Percentiles rank a stretch among this genome's conserved stretches.
phyloP scores from a whole-genome alignment of 2,329 filamentous ascomycete species.

The Fusarium begoniae region DNA sequence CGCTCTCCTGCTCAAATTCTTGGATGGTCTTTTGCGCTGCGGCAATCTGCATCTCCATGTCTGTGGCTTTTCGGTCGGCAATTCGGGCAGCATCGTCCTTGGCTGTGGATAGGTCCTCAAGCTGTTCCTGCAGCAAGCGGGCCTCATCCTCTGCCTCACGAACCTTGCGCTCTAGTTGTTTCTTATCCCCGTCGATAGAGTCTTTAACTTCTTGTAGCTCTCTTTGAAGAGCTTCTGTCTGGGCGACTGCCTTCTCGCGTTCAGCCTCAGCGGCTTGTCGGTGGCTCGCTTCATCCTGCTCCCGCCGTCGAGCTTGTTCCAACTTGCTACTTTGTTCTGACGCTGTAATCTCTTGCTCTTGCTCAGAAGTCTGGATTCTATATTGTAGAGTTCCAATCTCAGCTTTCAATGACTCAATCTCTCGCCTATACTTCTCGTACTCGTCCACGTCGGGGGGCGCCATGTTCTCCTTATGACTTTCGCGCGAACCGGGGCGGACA shows the following conservation, averaged over 20 bases:
- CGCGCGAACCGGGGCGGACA: conserved; percentile 59
- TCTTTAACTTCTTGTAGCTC: conserved; percentile 65
- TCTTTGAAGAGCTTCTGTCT: conserved; percentile 59
- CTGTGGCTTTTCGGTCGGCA: conserved; percentile 62
- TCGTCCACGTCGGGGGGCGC: conserved; percentile 67
- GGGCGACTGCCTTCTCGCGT: conserved; percentile 58
- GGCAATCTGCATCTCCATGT: conserved; percentile 63
- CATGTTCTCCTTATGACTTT: conserved; percentile 69
- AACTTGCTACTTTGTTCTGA: conserved; percentile 86
- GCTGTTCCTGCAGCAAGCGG: conserved; percentile 79
- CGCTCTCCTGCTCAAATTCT: conserved; percentile 68
- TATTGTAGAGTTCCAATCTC: conserved; percentile 90
- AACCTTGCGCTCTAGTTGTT: conserved; percentile 73
- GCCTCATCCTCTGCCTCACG: conserved; percentile 78
- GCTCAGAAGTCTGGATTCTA: conserved; percentile 84
- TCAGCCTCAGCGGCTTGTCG: conserved; percentile 68
- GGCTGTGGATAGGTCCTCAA: conserved; percentile 73
- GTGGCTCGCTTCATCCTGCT: conserved; percentile 84
- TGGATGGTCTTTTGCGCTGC: conserved; percentile 59
- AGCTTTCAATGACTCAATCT: conserved; percentile 83
- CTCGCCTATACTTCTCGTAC: conserved; percentile 65
- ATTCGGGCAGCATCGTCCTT: conserved; percentile 76
- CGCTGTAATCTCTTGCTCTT: conserved; percentile 83
- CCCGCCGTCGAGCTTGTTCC: conserved; percentile 79
- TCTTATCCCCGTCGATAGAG: conserved; percentile 63